Conservation (phyloP, 2,329 filamentous ascomycete species). For the Cucurbitaria berberidis region DNA sequence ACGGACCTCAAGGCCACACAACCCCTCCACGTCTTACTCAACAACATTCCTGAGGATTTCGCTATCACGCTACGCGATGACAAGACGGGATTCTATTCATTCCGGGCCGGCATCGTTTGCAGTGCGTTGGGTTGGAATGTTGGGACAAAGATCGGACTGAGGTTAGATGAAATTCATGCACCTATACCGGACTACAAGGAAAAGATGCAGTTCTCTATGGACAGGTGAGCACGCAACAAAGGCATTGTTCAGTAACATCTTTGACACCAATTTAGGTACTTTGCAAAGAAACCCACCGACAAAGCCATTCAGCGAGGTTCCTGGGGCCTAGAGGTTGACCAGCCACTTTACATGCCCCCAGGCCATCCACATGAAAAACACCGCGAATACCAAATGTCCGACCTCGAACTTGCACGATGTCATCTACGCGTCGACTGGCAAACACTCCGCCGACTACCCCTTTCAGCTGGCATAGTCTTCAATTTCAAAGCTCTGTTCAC, state of each 20-base stretch:
- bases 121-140: constrained; percentile 83
- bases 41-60: constrained; percentile 86
- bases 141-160: constrained; percentile 72
- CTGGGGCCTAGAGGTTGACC: constrained; percentile 79
- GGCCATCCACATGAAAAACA: constrained; percentile 68
- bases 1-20: constrained; percentile 66
- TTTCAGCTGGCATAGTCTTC: constrained; percentile 78
- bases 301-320: constrained; percentile 82
- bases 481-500: constrained; percentile 91
- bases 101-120: constrained; percentile 79
- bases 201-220: constrained; percentile 89
- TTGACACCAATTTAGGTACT: constrained; percentile 63
- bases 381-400: constrained; percentile 63
- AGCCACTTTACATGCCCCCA: constrained; percentile 76
- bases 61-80: constrained; percentile 76
- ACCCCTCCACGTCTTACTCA: constrained; percentile 72
- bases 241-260: not conserved
- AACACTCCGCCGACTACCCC: constrained; percentile 77
- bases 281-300: constrained; percentile 75
- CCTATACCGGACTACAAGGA: constrained; percentile 83
- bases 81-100: constrained; percentile 72
- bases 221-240: constrained; percentile 61
- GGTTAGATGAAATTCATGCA: constrained; percentile 73
- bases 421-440: constrained; percentile 86
- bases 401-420: constrained; percentile 64